Percentiles rank a stretch among this genome's conserved stretches.
phyloP scores from a whole-genome alignment of 208 protist genomes.

The Leishmania braziliensis region DNA sequence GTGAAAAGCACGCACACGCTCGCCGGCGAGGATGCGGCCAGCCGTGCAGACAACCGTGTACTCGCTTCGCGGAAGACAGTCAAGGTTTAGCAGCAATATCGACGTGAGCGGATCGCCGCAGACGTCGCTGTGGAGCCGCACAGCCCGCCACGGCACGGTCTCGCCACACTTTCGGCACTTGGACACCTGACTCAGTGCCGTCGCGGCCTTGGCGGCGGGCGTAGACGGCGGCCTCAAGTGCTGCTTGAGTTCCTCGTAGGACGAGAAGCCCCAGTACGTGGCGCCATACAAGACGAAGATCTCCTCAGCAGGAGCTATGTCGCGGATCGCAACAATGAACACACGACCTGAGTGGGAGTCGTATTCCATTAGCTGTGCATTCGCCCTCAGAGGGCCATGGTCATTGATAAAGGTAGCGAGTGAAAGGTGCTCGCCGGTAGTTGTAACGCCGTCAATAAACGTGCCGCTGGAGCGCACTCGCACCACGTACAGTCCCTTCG shows the following conservation, averaged over 20 bases:
- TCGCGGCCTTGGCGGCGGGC: not conserved
- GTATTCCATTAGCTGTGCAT: slow-evolving; percentile 87
- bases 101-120: slow-evolving; percentile 74
- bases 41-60: slow-evolving; percentile 61
- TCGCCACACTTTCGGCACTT: slow-evolving; percentile 68
- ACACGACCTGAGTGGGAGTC: slow-evolving; percentile 69
- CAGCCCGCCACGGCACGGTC: slow-evolving; percentile 37
- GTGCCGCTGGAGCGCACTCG: slow-evolving; percentile 52
- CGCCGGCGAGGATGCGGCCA: slow-evolving; percentile 35
- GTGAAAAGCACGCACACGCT: slow-evolving; percentile 34
- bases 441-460: slow-evolving; percentile 79
- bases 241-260: slow-evolving; percentile 64
- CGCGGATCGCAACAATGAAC: slow-evolving; percentile 78
- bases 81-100: slow-evolving; percentile 46
- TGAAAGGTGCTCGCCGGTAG: slow-evolving; percentile 67
- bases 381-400: slow-evolving; percentile 62
- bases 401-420: slow-evolving; percentile 92
- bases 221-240: slow-evolving; percentile 5
- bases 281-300: slow-evolving; percentile 84
- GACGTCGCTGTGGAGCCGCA: slow-evolving; percentile 50
- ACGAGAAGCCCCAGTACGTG: slow-evolving; percentile 84
- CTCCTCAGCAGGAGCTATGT: slow-evolving; percentile 78
- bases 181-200: slow-evolving; percentile 24
- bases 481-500: slow-evolving; percentile 73
- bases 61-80: slow-evolving; percentile 73